A percentile compares a stretch with the other conserved stretches of the same genome.
phyloP scores from a whole-genome alignment of 2,329 filamentous ascomycete species.

The Talaromyces verruculosus region DNA sequence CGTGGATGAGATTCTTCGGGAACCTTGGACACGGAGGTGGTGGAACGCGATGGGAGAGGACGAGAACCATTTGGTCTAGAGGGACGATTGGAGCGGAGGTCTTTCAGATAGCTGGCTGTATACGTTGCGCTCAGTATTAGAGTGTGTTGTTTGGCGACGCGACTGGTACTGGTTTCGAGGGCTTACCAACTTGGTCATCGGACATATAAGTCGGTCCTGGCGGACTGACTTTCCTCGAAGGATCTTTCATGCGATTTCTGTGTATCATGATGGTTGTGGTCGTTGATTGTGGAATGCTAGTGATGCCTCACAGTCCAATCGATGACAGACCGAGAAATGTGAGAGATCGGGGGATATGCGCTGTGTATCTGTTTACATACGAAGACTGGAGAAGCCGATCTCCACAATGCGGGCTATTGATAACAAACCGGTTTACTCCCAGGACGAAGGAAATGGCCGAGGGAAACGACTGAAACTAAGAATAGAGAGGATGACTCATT shows the following conservation, averaged over 20 bases:
- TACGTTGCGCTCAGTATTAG: background rate
- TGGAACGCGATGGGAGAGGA: conserved; percentile 49
- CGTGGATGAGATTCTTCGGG: conserved; percentile 39
- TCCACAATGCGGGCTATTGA: conserved; percentile 8
- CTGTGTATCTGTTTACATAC: conserved; percentile 1
- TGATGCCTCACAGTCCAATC: conserved; percentile 6
- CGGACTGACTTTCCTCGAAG: conserved; percentile 48
- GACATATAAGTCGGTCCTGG: conserved; percentile 50
- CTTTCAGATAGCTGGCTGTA: conserved; percentile 59
- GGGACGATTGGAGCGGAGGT: conserved; percentile 58
- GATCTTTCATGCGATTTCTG: conserved; percentile 37
- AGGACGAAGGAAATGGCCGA: background rate
- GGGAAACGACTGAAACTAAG: background rate
- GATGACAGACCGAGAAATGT: background rate
- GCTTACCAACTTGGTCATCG: conserved; percentile 48
- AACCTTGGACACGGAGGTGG: conserved; percentile 21
- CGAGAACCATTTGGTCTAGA: conserved; percentile 61
- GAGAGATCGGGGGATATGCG: background rate
- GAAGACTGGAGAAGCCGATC: background rate
- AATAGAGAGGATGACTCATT: background rate
- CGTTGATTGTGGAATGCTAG: conserved; percentile 16
- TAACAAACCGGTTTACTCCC: background rate
- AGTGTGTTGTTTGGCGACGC: background rate
- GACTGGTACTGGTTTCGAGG: background rate
- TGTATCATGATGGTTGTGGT: conserved; percentile 35